These are phyloP conservation scores for Leccinellum rugosiceps DNA, from an alignment of 768 basidiomycete genomes.

Conservation along the genomic window DNA sequence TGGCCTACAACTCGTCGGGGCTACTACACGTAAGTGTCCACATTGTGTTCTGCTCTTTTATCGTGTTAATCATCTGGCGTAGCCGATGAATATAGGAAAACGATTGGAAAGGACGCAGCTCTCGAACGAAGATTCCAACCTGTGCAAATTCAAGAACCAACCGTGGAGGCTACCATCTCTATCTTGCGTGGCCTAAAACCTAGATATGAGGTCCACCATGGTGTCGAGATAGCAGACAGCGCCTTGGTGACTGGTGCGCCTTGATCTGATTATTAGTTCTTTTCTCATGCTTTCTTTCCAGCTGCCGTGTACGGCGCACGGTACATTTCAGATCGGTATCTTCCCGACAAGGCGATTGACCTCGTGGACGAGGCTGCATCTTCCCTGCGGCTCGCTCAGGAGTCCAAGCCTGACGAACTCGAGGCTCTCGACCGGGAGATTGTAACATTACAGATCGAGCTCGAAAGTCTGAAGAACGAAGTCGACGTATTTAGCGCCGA, in stretches of 20 bases:
- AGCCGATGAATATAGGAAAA: constrained; percentile 87
- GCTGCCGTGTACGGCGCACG: constrained; percentile 83
- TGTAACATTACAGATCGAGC: constrained; percentile 83
- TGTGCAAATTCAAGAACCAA: constrained; percentile 83
- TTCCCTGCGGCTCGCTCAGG: constrained; percentile 81
- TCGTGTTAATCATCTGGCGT: not conserved
- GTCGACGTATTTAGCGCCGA: constrained; percentile 80
- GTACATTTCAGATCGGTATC: constrained; percentile 82
- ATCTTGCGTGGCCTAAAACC: constrained; percentile 85
- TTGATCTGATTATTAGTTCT: not conserved
- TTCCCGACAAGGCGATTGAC: constrained; percentile 92
- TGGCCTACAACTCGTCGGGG: constrained; percentile 85
- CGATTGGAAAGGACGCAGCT: constrained; percentile 88
- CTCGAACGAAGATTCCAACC: constrained; percentile 91
- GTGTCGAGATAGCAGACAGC: constrained; percentile 86
- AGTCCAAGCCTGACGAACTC: constrained; percentile 82
- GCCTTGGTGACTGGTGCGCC: constrained; percentile 78
- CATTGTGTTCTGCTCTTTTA: not conserved
- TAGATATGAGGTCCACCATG: constrained; percentile 88
- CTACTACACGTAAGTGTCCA: constrained; percentile 70
- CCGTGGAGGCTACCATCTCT: constrained; percentile 78
- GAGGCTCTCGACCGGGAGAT: constrained; percentile 82
- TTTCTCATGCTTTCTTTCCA: constrained; percentile 19
- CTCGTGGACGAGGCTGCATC: constrained; percentile 93
- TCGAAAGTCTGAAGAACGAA: constrained; percentile 88